These are phyloP conservation scores for Coix lacrymajobi DNA, from an alignment of 176 grass and related monocot species.

Conservation along the genomic window DNA sequence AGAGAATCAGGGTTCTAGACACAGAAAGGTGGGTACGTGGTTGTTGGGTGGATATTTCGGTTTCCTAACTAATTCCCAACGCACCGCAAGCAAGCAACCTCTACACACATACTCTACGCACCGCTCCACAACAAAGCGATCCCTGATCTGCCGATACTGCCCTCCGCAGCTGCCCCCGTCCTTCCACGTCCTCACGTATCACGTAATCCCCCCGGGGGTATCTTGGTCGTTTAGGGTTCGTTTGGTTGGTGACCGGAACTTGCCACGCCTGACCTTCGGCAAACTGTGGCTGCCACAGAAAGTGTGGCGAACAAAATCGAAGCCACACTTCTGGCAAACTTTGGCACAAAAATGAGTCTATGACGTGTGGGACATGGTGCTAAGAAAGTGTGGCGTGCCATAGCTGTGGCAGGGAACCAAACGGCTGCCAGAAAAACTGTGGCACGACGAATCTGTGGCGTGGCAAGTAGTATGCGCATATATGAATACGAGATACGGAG, in stretches of 20 bases:
- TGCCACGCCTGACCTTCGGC: too few species aligned
- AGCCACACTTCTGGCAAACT: too few species aligned
- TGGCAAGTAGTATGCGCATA: too few species aligned
- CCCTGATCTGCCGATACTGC: background rate
- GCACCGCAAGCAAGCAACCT: conserved; percentile 34
- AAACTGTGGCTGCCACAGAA: too few species aligned
- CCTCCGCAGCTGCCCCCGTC: background rate
- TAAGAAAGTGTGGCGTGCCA: too few species aligned
- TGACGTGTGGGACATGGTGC: too few species aligned
- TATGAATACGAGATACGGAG: background rate
- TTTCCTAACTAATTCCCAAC: conserved; percentile 55
- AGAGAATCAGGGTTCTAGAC: background rate
- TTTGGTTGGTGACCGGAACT: too few species aligned
- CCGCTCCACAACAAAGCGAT: background rate
- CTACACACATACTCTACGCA: background rate
- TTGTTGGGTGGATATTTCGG: conserved; percentile 43
- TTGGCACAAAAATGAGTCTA: too few species aligned
- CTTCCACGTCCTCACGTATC: background rate
- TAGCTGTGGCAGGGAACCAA: too few species aligned
- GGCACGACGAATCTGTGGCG: too few species aligned
- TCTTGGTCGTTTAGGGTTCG: conserved; percentile 9
- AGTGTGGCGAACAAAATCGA: too few species aligned
- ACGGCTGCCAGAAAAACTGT: too few species aligned
- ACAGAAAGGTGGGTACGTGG: background rate
- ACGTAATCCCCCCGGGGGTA: background rate